Evolutionary conservation across 2,329 filamentous ascomycete species (phyloP).

Genomic region (Aspergillus viridinutans): DNA sequence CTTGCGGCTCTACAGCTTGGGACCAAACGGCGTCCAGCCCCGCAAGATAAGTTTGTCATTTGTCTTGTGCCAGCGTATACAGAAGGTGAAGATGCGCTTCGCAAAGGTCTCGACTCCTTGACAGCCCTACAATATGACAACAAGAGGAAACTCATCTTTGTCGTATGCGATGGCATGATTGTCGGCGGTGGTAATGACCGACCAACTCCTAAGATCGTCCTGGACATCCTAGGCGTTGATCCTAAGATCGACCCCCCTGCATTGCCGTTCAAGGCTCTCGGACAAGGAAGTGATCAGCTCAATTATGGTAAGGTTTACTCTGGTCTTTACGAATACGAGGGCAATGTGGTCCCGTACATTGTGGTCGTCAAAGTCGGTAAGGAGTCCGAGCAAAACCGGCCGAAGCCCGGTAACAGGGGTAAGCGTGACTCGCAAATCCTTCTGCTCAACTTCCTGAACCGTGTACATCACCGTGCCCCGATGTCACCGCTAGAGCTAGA

Average conservation of each 20-base stretch:
- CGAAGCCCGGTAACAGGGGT: constrained; percentile 95
- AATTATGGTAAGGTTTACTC: constrained; percentile 99
- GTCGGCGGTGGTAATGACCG: constrained; percentile 94
- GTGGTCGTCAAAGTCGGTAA: constrained; percentile 97
- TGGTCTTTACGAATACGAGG: constrained; percentile 94
- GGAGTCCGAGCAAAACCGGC: constrained; percentile 83
- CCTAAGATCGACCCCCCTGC: constrained; percentile 94
- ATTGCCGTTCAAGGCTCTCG: constrained; percentile 89
- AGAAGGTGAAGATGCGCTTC: constrained; percentile 90
- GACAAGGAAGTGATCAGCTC: constrained; percentile 81
- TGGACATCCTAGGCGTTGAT: constrained; percentile 95
- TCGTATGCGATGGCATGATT: constrained; percentile 96
- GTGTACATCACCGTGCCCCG: constrained; percentile 85
- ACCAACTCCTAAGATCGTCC: constrained; percentile 93
- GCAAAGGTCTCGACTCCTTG: constrained; percentile 89
- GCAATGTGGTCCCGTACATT: constrained; percentile 93
- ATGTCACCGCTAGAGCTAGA: constrained; percentile 97
- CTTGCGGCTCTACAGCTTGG: constrained; percentile 89
- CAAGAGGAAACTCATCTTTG: constrained; percentile 92
- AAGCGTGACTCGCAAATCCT: constrained; percentile 98
- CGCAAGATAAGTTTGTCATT: constrained; percentile 98
- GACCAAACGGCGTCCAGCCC: constrained; percentile 79
- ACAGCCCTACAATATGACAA: constrained; percentile 96
- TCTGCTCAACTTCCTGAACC: constrained; percentile 95
- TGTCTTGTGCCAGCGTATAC: constrained; percentile 98